Base-by-base conservation (phyloP, 768 basidiomycete species). In the Fomitopsis pulvina region DNA sequence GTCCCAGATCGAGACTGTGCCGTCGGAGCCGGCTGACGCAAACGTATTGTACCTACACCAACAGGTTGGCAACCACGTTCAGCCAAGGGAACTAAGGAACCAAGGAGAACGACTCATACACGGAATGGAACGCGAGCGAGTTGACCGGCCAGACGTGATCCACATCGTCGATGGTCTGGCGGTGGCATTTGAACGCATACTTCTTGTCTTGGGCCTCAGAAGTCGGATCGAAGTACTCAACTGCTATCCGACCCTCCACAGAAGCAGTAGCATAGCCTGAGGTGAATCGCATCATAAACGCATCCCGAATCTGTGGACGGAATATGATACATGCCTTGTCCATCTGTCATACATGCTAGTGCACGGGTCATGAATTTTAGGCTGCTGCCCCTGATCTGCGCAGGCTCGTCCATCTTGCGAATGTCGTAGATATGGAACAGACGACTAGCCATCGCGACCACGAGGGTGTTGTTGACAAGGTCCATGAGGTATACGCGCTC, bases 141-240 rank as follows among this genome's bases (percentile, higher is more conserved):
- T 97, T 96, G 53, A 98, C 94, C 0, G 95, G 93, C 81, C 91
- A 98, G 20, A 97, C 94, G 57, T 93, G 89, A 65, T 99, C 96
- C 12, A 87, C 86, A 30, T 89, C 92, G 30, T 89, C 85, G 52
- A 92, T 83, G 3, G 88, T 83, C 63, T 92, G 87, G 3, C 95
- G 78, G 61, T 99, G 95, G 55, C 94, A 96, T 64, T 96, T 93
- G 79, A 97, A 99, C 2, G 96, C 96, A 65, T 94, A 96, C 70
- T 93, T 85, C 57, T 79, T 76, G n/a, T 86, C 83, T 65, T 98
- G 95, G 0, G 76, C 74, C 22, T 80, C 79, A 0, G 83, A 75
- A 3, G 79, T 79, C 1, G 89, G 82, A 55, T 97, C 91, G 57
- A 96, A 94, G 66, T 95, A 99, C 66, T 99, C 96, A 26, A 98